Conservation (phyloP, 768 basidiomycete genomes). For the Austroboletus eburneus region DNA sequence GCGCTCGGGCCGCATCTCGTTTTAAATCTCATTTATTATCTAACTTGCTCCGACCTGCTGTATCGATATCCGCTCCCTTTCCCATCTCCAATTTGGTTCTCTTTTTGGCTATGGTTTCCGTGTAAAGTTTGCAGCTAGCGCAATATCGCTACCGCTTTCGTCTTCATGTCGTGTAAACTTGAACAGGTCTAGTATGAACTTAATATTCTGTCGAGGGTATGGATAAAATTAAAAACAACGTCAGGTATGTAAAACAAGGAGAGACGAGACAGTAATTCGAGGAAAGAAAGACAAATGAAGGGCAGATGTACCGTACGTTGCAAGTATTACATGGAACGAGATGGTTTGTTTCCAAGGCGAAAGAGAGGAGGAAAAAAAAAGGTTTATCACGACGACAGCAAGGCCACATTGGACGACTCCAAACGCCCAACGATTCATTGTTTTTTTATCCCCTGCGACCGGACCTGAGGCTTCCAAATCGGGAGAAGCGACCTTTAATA, state of each 20-base stretch:
- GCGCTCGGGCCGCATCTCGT: neutral
- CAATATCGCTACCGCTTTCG: conserved; percentile 1
- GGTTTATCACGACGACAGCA: conserved; percentile 1
- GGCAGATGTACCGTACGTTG: neutral
- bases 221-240: conserved; percentile 6
- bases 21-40: conserved; percentile 19
- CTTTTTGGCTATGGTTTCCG: neutral
- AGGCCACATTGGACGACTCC: no score
- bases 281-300: neutral
- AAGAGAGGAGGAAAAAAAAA: no score
- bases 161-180: conserved; percentile 16
- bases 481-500: conserved; percentile 70
- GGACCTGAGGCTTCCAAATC: conserved; percentile 68
- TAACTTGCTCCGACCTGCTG: conserved; percentile 19
- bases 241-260: neutral
- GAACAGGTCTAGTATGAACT: conserved; percentile 2
- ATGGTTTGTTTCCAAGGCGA: neutral
- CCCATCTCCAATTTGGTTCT: neutral
- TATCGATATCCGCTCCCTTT: conserved; percentile 29
- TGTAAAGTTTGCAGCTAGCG: neutral
- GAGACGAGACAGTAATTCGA: neutral
- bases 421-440: no score
- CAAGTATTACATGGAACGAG: conserved; percentile 5
- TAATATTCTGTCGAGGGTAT: conserved; percentile 16
- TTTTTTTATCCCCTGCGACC: conserved; percentile 38